Conservation (phyloP, 2,329 filamentous ascomycete species). For the Cladophialophora immunda region DNA sequence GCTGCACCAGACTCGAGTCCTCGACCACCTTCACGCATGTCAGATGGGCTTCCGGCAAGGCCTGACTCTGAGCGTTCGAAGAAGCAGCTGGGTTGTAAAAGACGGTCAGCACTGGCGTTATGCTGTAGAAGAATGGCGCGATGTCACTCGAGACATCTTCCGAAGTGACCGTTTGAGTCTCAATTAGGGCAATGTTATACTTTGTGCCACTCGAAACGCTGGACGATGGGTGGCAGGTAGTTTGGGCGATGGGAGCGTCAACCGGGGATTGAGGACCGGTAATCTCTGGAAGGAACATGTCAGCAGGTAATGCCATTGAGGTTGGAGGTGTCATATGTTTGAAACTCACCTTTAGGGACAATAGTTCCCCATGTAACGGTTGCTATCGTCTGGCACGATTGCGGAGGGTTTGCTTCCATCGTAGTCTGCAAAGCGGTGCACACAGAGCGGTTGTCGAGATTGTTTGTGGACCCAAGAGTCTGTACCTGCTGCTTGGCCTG, state of each 20-base stretch:
- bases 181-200: slow-evolving; percentile 30
- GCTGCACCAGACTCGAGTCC: slow-evolving; percentile 16
- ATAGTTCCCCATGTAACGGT: slow-evolving; percentile 31
- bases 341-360: slow-evolving; percentile 26
- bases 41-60: slow-evolving; percentile 23
- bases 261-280: slow-evolving; percentile 22
- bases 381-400: slow-evolving; percentile 24
- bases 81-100: slow-evolving; percentile 24
- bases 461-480: slow-evolving; percentile 2
- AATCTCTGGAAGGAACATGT: slow-evolving; percentile 17
- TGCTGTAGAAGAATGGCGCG: slow-evolving; percentile 32
- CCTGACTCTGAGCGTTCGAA: neutral
- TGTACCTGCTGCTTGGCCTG: slow-evolving; percentile 25
- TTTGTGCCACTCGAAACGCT: slow-evolving; percentile 17
- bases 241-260: slow-evolving; percentile 13
- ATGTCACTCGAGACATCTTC: slow-evolving; percentile 30
- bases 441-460: neutral
- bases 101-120: slow-evolving; percentile 29
- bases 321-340: neutral
- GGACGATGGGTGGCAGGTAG: slow-evolving; percentile 28
- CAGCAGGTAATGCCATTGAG: neutral
- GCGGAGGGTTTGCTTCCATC: slow-evolving; percentile 25
- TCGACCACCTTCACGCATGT: slow-evolving; percentile 33
- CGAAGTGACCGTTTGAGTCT: slow-evolving; percentile 27
- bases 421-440: slow-evolving; percentile 24